Percentiles rank a stretch among this genome's conserved stretches.
Evolutionary conservation across 1,284 basidiomycete species (phyloP).

Genomic region (Pterulicium gracile): DNA sequence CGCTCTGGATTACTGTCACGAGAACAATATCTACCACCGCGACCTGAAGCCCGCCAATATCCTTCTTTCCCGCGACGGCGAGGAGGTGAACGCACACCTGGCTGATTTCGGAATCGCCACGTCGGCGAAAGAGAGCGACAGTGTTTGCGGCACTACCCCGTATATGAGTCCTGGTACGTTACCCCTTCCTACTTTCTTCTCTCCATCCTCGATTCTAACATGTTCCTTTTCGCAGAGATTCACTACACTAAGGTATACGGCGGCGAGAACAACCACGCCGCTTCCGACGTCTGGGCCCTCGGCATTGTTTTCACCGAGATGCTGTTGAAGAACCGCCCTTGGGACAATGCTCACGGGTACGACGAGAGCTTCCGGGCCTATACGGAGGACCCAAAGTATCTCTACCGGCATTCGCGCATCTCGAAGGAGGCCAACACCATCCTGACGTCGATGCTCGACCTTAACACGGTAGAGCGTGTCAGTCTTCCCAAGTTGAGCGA

Average conservation of each 20-base stretch:
- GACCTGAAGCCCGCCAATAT: slow-evolving; percentile 72
- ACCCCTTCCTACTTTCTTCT: not conserved
- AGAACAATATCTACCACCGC: slow-evolving; percentile 56
- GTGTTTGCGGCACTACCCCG: slow-evolving; percentile 52
- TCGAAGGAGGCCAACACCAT: slow-evolving; percentile 29
- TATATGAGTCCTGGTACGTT: slow-evolving; percentile 52
- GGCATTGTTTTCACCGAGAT: slow-evolving; percentile 63
- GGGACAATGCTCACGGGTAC: slow-evolving; percentile 46
- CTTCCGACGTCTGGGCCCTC: slow-evolving; percentile 74
- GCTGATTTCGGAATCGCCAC: slow-evolving; percentile 69
- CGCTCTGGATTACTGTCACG: slow-evolving; percentile 45
- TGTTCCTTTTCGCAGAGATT: slow-evolving; percentile 32
- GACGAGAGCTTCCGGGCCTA: slow-evolving; percentile 54
- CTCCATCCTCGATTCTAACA: not conserved
- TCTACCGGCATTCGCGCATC: slow-evolving; percentile 45
- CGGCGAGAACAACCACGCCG: slow-evolving; percentile 34
- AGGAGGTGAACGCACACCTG: slow-evolving; percentile 36
- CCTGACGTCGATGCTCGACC: slow-evolving; percentile 28
- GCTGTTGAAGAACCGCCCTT: slow-evolving; percentile 62
- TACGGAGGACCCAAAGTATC: slow-evolving; percentile 40
- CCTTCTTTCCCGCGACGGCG: slow-evolving; percentile 34
- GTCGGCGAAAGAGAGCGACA: slow-evolving; percentile 39
- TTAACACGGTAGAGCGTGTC: too few species aligned
- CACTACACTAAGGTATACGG: slow-evolving; percentile 27
- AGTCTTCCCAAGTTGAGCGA: too few species aligned